Evolutionary conservation across 2,329 filamentous ascomycete species (phyloP).

Genomic region (Fusarium mundagurra): DNA sequence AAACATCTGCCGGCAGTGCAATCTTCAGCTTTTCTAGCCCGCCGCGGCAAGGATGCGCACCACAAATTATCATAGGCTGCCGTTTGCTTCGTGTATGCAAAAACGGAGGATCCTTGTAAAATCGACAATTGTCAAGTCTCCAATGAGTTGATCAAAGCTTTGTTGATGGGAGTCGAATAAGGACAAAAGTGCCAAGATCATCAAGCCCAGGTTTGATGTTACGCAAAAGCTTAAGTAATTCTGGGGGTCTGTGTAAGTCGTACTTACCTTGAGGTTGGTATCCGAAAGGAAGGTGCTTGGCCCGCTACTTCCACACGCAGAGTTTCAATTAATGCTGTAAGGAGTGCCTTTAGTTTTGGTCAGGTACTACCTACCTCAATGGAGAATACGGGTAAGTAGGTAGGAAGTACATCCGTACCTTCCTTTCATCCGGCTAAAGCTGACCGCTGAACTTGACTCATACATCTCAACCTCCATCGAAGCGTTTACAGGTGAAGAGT

Average conservation of each 20-base stretch:
- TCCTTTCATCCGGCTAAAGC: background rate
- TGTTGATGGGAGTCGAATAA: background rate
- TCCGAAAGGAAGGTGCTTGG: background rate
- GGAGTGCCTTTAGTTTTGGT: background rate
- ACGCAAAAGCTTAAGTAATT: background rate
- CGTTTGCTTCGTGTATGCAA: slow-evolving; percentile 40
- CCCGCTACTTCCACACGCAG: background rate
- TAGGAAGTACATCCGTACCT: background rate
- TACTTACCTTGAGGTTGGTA: background rate
- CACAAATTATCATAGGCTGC: slow-evolving; percentile 9
- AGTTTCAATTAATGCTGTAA: background rate
- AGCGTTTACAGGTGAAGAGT: background rate
- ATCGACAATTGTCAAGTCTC: slow-evolving; percentile 22
- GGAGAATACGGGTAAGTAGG: background rate
- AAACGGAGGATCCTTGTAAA: slow-evolving; percentile 34
- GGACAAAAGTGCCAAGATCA: slow-evolving; percentile 15
- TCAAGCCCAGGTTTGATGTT: background rate
- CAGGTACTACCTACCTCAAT: background rate
- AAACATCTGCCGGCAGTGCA: slow-evolving; percentile 40
- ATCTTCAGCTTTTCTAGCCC: slow-evolving; percentile 37
- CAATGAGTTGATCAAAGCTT: slow-evolving; percentile 3
- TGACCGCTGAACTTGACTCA: background rate
- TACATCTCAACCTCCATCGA: background rate
- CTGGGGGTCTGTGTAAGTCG: background rate
- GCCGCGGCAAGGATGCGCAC: slow-evolving; percentile 28